Evolutionary conservation across 495 filamentous ascomycete species (phyloP).

Genomic region (Talaromyces nanjingensis): DNA sequence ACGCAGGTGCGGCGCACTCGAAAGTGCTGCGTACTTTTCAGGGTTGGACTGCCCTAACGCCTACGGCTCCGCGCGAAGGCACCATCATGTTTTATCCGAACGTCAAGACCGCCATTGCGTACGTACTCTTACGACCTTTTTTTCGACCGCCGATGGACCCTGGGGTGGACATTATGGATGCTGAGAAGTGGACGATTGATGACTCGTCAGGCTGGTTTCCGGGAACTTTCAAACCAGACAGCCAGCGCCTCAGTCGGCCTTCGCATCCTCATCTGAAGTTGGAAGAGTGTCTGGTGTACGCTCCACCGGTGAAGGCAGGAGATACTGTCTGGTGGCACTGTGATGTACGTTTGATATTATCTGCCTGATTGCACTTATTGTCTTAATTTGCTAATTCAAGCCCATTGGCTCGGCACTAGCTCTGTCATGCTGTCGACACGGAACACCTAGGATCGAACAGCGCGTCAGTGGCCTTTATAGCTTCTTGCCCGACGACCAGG

Average conservation of each 20-base stretch:
- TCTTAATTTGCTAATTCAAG: constrained; percentile 30
- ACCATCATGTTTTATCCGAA: neutral
- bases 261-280: constrained; percentile 68
- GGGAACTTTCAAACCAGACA: constrained; percentile 69
- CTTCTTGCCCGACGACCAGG: constrained; percentile 62
- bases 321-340: constrained; percentile 81
- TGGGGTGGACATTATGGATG: neutral
- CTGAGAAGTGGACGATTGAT: neutral
- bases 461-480: constrained; percentile 69
- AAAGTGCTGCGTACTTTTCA: neutral
- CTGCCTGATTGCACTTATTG: neutral
- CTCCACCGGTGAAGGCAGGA: constrained; percentile 61
- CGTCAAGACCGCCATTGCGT: neutral
- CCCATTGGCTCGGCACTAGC: too few relatives aligned
- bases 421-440: constrained; percentile 51
- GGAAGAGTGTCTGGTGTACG: constrained; percentile 56
- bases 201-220: constrained; percentile 47
- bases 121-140: constrained; percentile 2
- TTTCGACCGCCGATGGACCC: neutral
- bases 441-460: constrained; percentile 55
- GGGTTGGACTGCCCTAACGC: constrained; percentile 1
- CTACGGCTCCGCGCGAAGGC: neutral
- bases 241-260: constrained; percentile 32
- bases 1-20: neutral
- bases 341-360: constrained; percentile 30